phyloP scores from a whole-genome alignment of 108 stramenopile species.

The Nitzschia inconspicua region DNA sequence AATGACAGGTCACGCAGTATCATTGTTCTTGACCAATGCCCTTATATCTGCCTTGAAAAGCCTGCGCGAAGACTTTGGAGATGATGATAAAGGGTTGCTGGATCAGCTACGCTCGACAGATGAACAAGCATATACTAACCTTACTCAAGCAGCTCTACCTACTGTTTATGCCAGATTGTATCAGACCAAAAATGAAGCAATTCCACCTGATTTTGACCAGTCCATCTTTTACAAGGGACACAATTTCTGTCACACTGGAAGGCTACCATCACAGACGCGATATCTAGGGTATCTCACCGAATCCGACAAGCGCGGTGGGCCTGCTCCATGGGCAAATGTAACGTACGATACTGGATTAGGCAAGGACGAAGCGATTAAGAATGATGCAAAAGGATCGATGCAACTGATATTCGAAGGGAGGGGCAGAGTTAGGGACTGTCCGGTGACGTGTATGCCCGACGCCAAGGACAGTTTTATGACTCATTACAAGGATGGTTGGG shows the following conservation, averaged over 20 bases:
- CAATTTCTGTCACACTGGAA: conserved; percentile 17
- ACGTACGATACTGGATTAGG: conserved; percentile 1
- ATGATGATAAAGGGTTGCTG: neutral
- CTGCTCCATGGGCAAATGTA: neutral
- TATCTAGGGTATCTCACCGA: conserved; percentile 20
- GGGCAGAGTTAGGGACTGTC: conserved; percentile 1
- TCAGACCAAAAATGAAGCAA: too few species aligned
- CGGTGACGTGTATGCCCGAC: conserved; percentile 25
- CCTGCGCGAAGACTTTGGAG: neutral
- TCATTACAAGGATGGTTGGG: conserved; percentile 18
- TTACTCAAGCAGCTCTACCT: neutral
- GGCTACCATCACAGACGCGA: conserved; percentile 7
- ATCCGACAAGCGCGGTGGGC: conserved; percentile 12
- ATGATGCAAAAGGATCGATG: neutral
- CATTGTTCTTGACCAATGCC: conserved; percentile 28
- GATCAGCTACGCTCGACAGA: neutral
- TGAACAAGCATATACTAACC: neutral
- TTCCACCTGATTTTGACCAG: neutral
- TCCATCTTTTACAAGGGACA: conserved; percentile 11
- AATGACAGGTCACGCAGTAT: conserved; percentile 33
- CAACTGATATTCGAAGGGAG: conserved; percentile 4
- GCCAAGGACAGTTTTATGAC: conserved; percentile 42
- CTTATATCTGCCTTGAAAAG: conserved; percentile 21
- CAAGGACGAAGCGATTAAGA: neutral
- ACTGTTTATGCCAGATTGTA: too few species aligned